Evolutionary conservation across 169 alveolate genomes (phyloP).

Genomic region (Cyclospora cayetanensis): DNA sequence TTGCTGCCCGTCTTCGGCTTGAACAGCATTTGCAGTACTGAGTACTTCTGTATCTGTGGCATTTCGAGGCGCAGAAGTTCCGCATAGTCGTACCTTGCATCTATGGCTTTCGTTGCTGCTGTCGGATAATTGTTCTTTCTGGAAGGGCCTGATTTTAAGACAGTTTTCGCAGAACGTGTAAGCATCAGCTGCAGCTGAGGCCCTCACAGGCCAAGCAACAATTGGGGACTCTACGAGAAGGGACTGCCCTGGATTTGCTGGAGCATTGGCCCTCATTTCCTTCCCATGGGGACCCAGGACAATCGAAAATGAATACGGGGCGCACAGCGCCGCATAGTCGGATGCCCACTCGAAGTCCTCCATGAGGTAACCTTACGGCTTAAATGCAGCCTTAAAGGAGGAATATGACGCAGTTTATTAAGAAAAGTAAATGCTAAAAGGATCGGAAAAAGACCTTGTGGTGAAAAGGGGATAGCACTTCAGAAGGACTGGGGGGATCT

Average conservation of each 20-base stretch:
- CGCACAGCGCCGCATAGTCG: constrained; percentile 20
- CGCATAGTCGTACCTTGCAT: neutral
- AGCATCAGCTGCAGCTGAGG: neutral
- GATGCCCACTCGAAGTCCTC: constrained; percentile 21
- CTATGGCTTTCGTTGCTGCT: neutral
- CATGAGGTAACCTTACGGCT: no score
- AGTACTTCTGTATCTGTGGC: neutral
- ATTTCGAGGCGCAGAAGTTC: no score
- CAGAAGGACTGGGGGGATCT: no score
- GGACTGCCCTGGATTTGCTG: neutral
- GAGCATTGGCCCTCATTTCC: constrained; percentile 1
- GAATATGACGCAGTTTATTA: no score
- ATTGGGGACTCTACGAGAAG: constrained; percentile 1
- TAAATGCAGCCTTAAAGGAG: no score
- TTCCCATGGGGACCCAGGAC: constrained; percentile 20
- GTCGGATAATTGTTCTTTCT: neutral
- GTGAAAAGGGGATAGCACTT: no score
- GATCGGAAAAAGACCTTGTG: no score
- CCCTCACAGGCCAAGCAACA: constrained; percentile 13
- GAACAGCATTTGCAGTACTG: neutral
- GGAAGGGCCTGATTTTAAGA: neutral
- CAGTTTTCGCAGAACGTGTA: neutral
- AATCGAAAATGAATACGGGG: neutral
- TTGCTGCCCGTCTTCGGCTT: neutral
- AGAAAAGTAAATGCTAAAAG: no score